Percentiles rank a stretch among this genome's conserved stretches.
Evolutionary conservation across 352 stramenopile genomes (phyloP).

Genomic region (Phytophthora litchii): DNA sequence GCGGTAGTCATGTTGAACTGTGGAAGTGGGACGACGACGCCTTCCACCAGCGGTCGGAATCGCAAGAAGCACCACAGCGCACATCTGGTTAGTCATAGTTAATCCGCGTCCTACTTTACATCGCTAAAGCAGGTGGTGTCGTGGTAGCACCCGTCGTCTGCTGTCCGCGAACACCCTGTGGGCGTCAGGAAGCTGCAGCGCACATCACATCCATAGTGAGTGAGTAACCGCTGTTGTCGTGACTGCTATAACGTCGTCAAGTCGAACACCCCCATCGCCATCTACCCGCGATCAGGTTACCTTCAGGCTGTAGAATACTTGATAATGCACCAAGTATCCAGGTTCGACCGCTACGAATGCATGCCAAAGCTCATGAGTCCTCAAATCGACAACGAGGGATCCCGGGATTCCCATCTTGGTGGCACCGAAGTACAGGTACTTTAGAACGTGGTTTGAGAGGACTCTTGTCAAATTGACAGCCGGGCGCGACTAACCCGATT

Average conservation of each 20-base stretch:
- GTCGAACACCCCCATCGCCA: not conserved
- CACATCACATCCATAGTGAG: constrained; percentile 6
- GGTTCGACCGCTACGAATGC: not conserved
- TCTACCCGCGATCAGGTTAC: not conserved
- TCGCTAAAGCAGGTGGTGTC: not conserved
- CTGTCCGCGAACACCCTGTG: constrained; percentile 16
- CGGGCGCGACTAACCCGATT: constrained; percentile 19
- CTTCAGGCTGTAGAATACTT: not conserved
- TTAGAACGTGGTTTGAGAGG: not conserved
- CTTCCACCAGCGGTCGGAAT: too few species aligned
- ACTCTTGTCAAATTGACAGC: not conserved
- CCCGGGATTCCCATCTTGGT: constrained; percentile 4
- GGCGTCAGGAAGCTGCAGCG: constrained; percentile 1
- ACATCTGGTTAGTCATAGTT: constrained; percentile 2
- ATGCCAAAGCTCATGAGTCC: not conserved
- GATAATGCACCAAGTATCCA: not conserved
- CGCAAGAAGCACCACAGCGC: not conserved
- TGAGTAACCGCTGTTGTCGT: not conserved
- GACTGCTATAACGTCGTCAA: constrained; percentile 5
- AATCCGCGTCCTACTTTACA: constrained; percentile 6
- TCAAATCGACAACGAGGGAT: not conserved
- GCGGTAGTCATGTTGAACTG: too few species aligned
- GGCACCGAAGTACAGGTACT: constrained; percentile 6
- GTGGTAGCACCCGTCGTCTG: constrained; percentile 17
- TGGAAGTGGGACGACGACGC: too few species aligned